Evolutionary conservation across 176 grass and related monocot genomes (phyloP).

Genomic region (Hyparrhenia diplandra): DNA sequence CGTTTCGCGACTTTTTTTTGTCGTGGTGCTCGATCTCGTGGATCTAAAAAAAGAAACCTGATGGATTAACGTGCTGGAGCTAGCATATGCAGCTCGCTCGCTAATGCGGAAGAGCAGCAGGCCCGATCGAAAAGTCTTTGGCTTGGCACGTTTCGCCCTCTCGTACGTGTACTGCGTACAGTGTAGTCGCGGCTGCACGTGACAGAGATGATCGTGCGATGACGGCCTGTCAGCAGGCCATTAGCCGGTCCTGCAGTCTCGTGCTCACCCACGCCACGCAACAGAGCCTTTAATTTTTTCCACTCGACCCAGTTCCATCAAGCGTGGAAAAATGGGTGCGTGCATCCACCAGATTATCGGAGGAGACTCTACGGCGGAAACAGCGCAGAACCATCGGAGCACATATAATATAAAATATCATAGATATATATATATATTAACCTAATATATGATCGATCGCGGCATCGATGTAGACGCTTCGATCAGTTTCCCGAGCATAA

Average conservation of each 20-base stretch:
- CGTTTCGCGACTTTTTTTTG: not conserved
- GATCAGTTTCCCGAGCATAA: too few relatives aligned
- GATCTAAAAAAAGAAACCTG: not conserved
- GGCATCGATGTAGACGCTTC: too few relatives aligned
- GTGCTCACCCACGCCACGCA: not conserved
- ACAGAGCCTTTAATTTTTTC: not conserved
- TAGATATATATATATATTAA: not conserved
- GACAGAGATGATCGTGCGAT: not conserved
- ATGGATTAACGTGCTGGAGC: too few relatives aligned
- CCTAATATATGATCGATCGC: too few relatives aligned
- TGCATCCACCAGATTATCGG: not conserved
- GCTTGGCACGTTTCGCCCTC: too few relatives aligned
- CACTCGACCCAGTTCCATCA: not conserved
- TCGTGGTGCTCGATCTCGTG: not conserved
- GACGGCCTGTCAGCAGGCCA: not conserved
- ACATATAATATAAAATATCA: too few relatives aligned
- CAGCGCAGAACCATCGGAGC: not conserved
- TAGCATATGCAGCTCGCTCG: too few relatives aligned
- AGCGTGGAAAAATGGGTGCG: not conserved
- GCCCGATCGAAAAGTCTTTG: too few relatives aligned
- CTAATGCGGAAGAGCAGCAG: too few relatives aligned
- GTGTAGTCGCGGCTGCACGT: not conserved
- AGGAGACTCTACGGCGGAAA: not conserved
- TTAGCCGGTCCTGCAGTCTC: not conserved
- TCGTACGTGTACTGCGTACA: not conserved